phyloP scores from a whole-genome alignment of 371 early-diverging fungal genomes.

The Nematocida ausubeli region DNA sequence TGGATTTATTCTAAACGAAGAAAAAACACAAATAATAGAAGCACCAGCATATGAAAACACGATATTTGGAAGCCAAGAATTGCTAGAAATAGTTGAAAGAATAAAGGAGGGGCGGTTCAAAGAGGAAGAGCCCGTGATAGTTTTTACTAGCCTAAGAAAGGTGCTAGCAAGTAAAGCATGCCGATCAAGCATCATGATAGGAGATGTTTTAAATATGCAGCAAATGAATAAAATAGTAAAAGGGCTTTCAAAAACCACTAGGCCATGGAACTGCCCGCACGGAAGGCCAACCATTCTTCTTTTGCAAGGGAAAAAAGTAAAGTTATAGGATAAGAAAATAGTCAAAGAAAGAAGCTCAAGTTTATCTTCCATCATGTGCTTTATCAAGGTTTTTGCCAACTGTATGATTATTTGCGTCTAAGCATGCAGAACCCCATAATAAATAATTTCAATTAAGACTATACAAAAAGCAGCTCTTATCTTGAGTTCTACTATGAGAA shows the following conservation, averaged over 20 bases:
- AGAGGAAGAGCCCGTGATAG: slow-evolving; percentile 24
- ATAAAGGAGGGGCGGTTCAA: slow-evolving; percentile 55
- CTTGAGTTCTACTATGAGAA: too few relatives aligned
- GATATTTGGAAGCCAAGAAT: slow-evolving; percentile 62
- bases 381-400: too few relatives aligned
- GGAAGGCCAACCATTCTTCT: slow-evolving; percentile 79
- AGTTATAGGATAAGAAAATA: too few relatives aligned
- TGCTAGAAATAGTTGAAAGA: slow-evolving; percentile 58
- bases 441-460: too few relatives aligned
- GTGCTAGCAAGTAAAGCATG: slow-evolving; percentile 72
- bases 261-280: slow-evolving; percentile 84
- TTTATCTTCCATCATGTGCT: too few relatives aligned
- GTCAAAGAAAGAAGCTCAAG: too few relatives aligned
- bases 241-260: slow-evolving; percentile 56
- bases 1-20: slow-evolving; percentile 63
- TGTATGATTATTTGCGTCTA: too few relatives aligned
- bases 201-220: slow-evolving; percentile 53
- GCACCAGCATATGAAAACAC: slow-evolving; percentile 60
- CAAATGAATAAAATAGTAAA: slow-evolving; percentile 65
- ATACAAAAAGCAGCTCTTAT: too few relatives aligned
- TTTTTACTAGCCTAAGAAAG: slow-evolving; percentile 59
- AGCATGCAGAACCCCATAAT: too few relatives aligned
- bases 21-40: neutral
- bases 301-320: slow-evolving; percentile 29
- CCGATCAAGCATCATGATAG: slow-evolving; percentile 72